A percentile compares a stretch with the other conserved stretches of the same genome.
These are phyloP conservation scores for Hypoxylon lienhwacheense DNA, from an alignment of 495 filamentous ascomycete species.

Conservation along the genomic window DNA sequence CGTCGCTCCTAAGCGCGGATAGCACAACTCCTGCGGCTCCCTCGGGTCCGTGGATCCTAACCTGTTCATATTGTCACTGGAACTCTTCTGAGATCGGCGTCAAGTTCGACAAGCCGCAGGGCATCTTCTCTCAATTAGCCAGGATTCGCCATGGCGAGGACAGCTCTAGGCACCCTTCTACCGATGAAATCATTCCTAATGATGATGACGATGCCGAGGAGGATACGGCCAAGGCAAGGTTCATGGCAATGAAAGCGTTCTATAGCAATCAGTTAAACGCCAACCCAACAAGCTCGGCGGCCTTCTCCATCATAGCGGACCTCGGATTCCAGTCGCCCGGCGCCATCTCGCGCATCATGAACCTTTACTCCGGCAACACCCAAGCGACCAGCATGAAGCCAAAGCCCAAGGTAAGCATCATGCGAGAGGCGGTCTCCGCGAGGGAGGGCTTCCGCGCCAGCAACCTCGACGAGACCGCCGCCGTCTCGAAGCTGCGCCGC, in stretches of 20 bases:
- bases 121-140: conserved; percentile 78
- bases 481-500: conserved; percentile 49
- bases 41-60: conserved; percentile 72
- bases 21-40: conserved; percentile 34
- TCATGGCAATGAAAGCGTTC: conserved; percentile 65
- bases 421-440: conserved; percentile 73
- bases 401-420: conserved; percentile 65
- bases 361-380: conserved; percentile 72
- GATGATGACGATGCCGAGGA: conserved; percentile 17
- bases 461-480: conserved; percentile 53
- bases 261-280: conserved; percentile 71
- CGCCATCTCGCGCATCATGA: conserved; percentile 86
- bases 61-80: conserved; percentile 90
- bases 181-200: conserved; percentile 19
- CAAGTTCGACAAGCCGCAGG: conserved; percentile 82
- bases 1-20: conserved; percentile 45
- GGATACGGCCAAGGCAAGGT: conserved; percentile 48
- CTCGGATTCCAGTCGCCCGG: conserved; percentile 75
- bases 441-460: conserved; percentile 68
- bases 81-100: conserved; percentile 85
- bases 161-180: conserved; percentile 46
- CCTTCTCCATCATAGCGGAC: conserved; percentile 58
- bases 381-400: conserved; percentile 63
- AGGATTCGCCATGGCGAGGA: conserved; percentile 60
- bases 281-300: conserved; percentile 52